phyloP scores from a whole-genome alignment of 345 rosid species.

The Brassica rapa region DNA sequence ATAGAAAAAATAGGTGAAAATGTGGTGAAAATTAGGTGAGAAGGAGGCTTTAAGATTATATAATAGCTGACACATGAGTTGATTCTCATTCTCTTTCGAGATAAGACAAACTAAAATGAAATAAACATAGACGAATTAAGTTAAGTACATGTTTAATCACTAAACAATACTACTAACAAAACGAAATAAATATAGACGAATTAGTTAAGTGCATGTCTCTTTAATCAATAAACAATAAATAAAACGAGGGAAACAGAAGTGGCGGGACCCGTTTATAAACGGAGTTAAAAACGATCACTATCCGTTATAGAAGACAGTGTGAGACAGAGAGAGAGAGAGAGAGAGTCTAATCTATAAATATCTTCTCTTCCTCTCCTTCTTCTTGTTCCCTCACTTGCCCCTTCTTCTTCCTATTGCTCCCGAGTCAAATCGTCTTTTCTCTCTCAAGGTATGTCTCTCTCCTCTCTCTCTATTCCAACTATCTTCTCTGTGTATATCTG shows the following conservation, averaged over 20 bases:
- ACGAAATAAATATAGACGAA: neutral
- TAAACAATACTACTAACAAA: neutral
- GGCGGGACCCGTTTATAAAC: slow-evolving; percentile 36
- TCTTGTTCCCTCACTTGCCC: slow-evolving; percentile 20
- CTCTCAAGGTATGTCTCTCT: slow-evolving; percentile 35
- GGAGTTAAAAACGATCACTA: slow-evolving; percentile 23
- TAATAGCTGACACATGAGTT: slow-evolving; percentile 9
- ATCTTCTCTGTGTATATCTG: neutral
- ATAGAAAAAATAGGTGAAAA: slow-evolving; percentile 31
- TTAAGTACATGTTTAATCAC: neutral
- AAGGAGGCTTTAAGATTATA: neutral
- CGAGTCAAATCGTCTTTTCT: slow-evolving; percentile 30
- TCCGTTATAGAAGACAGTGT: slow-evolving; percentile 30
- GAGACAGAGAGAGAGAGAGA: slow-evolving; percentile 25
- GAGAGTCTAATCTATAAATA: slow-evolving; percentile 38
- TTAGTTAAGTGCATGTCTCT: neutral
- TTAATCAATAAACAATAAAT: slow-evolving; percentile 20
- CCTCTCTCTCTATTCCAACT: neutral
- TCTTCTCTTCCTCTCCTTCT: neutral
- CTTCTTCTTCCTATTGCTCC: neutral
- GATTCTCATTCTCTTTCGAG: neutral
- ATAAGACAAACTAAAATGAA: slow-evolving; percentile 12
- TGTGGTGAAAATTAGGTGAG: slow-evolving; percentile 8
- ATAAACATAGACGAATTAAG: neutral
- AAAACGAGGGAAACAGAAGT: neutral